phyloP scores from a whole-genome alignment of 805 yeast genomes.

The Metschnikowia sp. region DNA sequence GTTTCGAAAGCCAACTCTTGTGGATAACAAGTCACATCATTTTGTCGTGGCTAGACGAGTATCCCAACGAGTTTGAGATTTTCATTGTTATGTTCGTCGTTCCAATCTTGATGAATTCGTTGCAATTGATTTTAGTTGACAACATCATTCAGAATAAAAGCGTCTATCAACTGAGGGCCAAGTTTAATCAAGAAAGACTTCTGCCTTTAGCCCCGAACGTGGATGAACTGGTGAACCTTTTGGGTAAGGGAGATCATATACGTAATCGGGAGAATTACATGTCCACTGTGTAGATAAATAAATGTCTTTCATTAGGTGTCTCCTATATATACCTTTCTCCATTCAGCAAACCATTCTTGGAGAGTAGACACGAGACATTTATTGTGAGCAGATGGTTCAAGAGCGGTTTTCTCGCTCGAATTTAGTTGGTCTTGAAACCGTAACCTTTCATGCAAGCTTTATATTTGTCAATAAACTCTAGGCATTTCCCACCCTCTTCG shows the following conservation, averaged over 20 bases:
- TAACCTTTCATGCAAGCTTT: constrained; percentile 88
- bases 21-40: constrained; percentile 66
- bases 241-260: background rate
- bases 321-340: constrained; percentile 2
- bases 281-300: constrained; percentile 2
- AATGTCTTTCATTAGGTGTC: background rate
- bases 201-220: constrained; percentile 1
- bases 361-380: too few relatives aligned
- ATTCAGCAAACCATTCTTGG: background rate
- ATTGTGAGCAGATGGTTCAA: too few relatives aligned
- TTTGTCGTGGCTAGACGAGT: constrained; percentile 77
- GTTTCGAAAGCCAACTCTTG: constrained; percentile 51
- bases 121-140: constrained; percentile 71
- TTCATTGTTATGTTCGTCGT: constrained; percentile 82
- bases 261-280: background rate
- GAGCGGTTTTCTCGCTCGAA: too few relatives aligned
- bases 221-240: constrained; percentile 2
- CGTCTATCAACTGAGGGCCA: constrained; percentile 31
- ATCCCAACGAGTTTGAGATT: constrained; percentile 75
- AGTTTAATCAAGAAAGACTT: constrained; percentile 1
- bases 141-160: constrained; percentile 62
- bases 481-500: constrained; percentile 79
- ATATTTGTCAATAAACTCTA: constrained; percentile 64
- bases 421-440: constrained; percentile 59
- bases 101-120: constrained; percentile 68